Evolutionary conservation across 768 basidiomycete genomes (phyloP).

Genomic region (Tricholoma furcatifolium): DNA sequence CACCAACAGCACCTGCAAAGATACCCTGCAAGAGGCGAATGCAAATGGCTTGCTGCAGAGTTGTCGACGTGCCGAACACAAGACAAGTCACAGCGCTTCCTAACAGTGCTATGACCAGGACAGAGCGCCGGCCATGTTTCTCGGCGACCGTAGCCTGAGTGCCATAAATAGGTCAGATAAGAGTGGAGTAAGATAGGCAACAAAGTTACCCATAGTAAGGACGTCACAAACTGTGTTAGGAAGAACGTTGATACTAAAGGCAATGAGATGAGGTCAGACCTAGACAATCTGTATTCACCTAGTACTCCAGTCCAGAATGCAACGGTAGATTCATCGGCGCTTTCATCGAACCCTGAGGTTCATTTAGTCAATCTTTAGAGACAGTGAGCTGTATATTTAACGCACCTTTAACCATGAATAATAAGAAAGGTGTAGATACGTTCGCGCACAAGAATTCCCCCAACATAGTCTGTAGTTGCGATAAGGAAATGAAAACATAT

Average conservation of each 20-base stretch:
- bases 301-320: slow-evolving; percentile 89
- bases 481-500: slow-evolving; percentile 11
- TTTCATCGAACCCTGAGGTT: slow-evolving; percentile 60
- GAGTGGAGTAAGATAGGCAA: slow-evolving; percentile 5
- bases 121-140: slow-evolving; percentile 82
- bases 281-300: slow-evolving; percentile 43
- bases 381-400: background rate
- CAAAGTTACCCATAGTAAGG: slow-evolving; percentile 78
- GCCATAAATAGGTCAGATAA: slow-evolving; percentile 14
- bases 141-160: slow-evolving; percentile 87
- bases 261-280: slow-evolving; percentile 10
- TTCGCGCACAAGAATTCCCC: slow-evolving; percentile 95
- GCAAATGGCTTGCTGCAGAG: slow-evolving; percentile 76
- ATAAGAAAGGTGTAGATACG: slow-evolving; percentile 85
- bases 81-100: slow-evolving; percentile 82
- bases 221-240: slow-evolving; percentile 94
- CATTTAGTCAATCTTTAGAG: background rate
- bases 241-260: slow-evolving; percentile 78
- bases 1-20: slow-evolving; percentile 92
- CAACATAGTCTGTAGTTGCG: slow-evolving; percentile 69
- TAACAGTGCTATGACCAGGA: slow-evolving; percentile 80
- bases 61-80: slow-evolving; percentile 74
- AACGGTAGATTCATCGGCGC: slow-evolving; percentile 78
- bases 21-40: slow-evolving; percentile 89
- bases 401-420: slow-evolving; percentile 92